Evolutionary conservation across 208 protist species (phyloP).

Genomic region (Leishmania lainsoni): DNA sequence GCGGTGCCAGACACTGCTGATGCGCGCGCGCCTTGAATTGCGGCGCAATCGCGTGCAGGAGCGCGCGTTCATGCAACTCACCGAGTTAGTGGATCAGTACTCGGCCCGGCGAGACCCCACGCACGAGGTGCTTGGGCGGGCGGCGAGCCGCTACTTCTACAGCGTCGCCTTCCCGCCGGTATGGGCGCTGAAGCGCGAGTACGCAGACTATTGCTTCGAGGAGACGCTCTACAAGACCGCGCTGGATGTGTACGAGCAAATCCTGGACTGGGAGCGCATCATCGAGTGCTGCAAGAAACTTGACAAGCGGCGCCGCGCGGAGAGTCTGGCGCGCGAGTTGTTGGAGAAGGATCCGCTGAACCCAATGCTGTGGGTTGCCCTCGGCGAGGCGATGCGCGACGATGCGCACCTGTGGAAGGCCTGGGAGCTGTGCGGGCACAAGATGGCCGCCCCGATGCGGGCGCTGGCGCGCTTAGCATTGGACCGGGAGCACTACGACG

Average conservation of each 20-base stretch:
- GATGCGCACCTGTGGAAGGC: slow-evolving; percentile 87
- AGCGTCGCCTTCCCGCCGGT: slow-evolving; percentile 78
- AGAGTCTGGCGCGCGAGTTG: slow-evolving; percentile 84
- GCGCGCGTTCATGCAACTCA: slow-evolving; percentile 89
- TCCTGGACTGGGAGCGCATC: slow-evolving; percentile 89
- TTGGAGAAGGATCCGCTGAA: slow-evolving; percentile 84
- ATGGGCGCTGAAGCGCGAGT: slow-evolving; percentile 83
- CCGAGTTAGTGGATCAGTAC: slow-evolving; percentile 89
- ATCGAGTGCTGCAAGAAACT: slow-evolving; percentile 91
- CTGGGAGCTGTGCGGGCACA: slow-evolving; percentile 87
- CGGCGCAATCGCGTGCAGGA: slow-evolving; percentile 80
- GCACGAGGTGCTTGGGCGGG: slow-evolving; percentile 50
- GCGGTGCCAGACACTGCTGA: slow-evolving; percentile 70
- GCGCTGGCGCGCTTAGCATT: slow-evolving; percentile 81
- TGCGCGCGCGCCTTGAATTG: slow-evolving; percentile 79
- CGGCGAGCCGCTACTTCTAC: slow-evolving; percentile 82
- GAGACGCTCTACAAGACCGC: slow-evolving; percentile 87
- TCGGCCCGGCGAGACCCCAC: slow-evolving; percentile 51
- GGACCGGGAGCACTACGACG: slow-evolving; percentile 84
- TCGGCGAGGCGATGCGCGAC: slow-evolving; percentile 89
- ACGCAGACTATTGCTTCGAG: slow-evolving; percentile 86
- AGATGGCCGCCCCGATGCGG: slow-evolving; percentile 88
- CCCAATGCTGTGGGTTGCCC: slow-evolving; percentile 87
- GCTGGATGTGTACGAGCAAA: slow-evolving; percentile 86
- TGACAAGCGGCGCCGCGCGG: slow-evolving; percentile 85